phyloP scores from a whole-genome alignment of 2,329 filamentous ascomycete species.

The Falciphora oryzae region DNA sequence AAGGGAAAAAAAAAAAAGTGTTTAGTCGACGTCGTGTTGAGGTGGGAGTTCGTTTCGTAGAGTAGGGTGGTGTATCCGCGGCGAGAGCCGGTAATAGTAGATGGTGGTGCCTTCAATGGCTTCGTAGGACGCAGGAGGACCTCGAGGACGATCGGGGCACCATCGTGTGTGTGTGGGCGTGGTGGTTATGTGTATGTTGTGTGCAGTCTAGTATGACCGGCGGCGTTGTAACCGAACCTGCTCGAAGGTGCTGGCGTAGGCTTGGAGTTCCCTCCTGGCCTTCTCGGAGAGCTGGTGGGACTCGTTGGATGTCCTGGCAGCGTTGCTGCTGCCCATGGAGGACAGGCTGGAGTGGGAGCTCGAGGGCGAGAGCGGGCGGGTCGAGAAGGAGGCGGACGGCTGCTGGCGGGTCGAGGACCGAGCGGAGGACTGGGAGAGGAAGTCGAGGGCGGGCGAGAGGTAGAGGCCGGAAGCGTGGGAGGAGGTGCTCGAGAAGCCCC shows the following conservation, averaged over 20 bases:
- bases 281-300: conserved; percentile 62
- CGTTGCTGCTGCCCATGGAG: conserved; percentile 63
- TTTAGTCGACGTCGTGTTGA: conserved; percentile 7
- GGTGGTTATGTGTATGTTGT: not conserved
- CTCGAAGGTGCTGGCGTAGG: conserved; percentile 86
- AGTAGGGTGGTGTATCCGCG: conserved; percentile 5
- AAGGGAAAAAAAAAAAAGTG: conserved; percentile 17
- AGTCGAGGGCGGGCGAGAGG: conserved; percentile 71
- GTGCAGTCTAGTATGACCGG: conserved; percentile 45
- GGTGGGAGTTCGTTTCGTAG: not conserved
- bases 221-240: conserved; percentile 60
- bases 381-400: conserved; percentile 25
- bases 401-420: conserved; percentile 1
- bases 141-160: not conserved
- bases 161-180: not conserved
- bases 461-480: conserved; percentile 47
- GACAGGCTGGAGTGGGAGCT: conserved; percentile 81
- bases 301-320: conserved; percentile 39
- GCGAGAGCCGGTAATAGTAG: not conserved
- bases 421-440: conserved; percentile 29
- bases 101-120: not conserved
- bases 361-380: conserved; percentile 56
- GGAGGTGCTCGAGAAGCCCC: conserved; percentile 32
- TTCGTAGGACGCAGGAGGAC: not conserved
- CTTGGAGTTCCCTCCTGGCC: conserved; percentile 71